Evolutionary conservation across 495 filamentous ascomycete genomes (phyloP), one percentile per base, ranked within the genome.

Genomic region (Hypoxylon fuscum): DNA sequence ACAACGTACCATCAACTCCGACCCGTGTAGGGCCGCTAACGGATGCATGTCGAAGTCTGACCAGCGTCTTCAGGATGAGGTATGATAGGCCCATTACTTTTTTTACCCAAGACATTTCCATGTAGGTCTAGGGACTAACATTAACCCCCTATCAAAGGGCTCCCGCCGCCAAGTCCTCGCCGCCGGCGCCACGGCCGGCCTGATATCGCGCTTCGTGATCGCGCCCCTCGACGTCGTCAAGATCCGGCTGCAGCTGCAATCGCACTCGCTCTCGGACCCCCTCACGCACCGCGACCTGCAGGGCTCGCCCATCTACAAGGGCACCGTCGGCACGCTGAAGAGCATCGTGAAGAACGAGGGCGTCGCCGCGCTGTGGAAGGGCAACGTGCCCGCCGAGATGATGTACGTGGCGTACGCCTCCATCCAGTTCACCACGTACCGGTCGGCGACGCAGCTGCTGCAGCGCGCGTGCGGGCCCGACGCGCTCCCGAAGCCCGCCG

Each of bases 181-280:
- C 55, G 94, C 95, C 37, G 95, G 95, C 62, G 92, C 89, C 12
- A 87, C 89, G 52, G 91, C 96, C 45, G 95, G 95, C 11, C 83
- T 98, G 53, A 84, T 98, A 50, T 95, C 95, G 48, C 87, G 95
- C 86, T 97, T 96, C 80, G 87, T 92, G 67, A 88, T 96, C 73
- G 93, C 93, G 46, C 93, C 93, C 52, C 88, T 97, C 50, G 93
- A 97, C 74, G 93, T 97, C 57, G 86, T 96, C 77, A 97, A 97
- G 80, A 97, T 97, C 76, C 89, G 93, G n/a, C 87, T 96, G 42
- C 93, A 97, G 70, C 83, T 97, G 32, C 92, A 96, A 76, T 87
- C 87, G 43, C 89, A 92, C 76, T 91, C 92, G 14, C 84, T 90
- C 55, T 86, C 85, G 50, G 87, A 90, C 65, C 87, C 90, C 3